Evolutionary conservation across 441 rosid species (phyloP), one percentile per base, ranked within the genome.

Genomic region (Capsella rubella): DNA sequence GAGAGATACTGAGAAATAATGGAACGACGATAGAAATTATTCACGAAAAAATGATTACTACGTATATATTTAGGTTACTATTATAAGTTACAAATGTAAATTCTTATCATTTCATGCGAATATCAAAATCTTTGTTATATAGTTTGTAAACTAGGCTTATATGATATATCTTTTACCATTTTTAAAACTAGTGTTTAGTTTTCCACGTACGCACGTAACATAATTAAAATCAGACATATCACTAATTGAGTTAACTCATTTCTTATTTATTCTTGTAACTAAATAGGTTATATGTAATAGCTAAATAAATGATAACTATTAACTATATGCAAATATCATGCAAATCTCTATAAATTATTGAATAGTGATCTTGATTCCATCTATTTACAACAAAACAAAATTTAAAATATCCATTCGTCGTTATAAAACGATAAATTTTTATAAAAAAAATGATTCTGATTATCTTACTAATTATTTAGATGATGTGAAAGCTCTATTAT

Each of bases 1-100:
- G 58, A 39, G 51, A 56, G 60, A 73, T 35, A 42, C 32, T 14
- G 53, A 73, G 52, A 57, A 57, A 66, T 57, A 74, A 31, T 59
- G 68, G 73, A 67, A 43, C 39, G 49, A 59, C n/a, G 40, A 21
- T 21, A 67, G 52, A 32, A 18, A 21, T 52, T 46, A 46, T 46
- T 50, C 50, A 75, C 55, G 6, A 32, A 31, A 58, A 52, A 40
- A 75, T 67, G 71, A 60, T 62, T 53, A 63, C 35, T 18, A 40
- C 43, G 3, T 54, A 43, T 42, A 5, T 32, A 14, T 6, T 0
- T 35, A 37, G 12, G 40, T 37, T 37, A 37, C 40, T 37, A 9
- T 9, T 9, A 37, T 54, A 73, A 37, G 43, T 40, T 28, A 14
- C 29, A 32, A 14, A 21, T 21, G 25, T 47, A 5, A 15, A 8